Conservation (phyloP, 495 filamentous ascomycete genomes). For the Aspergillus sclerotiicarbonarius region DNA sequence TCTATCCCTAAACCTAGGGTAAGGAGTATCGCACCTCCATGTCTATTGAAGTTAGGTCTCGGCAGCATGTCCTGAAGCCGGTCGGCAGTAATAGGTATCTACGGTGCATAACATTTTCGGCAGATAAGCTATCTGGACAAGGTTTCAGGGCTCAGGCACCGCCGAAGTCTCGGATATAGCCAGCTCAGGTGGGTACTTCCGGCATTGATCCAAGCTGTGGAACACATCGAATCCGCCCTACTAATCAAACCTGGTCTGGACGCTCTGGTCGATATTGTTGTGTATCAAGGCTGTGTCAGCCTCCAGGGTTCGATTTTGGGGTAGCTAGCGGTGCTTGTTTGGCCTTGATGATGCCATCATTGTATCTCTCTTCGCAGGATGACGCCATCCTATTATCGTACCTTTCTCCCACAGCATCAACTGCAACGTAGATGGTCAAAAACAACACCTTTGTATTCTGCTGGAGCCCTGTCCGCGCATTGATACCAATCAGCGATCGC, state of each 20-base stretch:
- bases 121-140: neutral
- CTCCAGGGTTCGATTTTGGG: neutral
- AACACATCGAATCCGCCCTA: neutral
- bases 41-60: too few species aligned
- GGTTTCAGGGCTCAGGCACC: neutral
- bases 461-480: too few species aligned
- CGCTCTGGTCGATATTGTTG: neutral
- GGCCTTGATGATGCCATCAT: too few species aligned
- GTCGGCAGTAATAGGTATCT: neutral
- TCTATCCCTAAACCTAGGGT: too few species aligned
- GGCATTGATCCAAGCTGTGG: neutral
- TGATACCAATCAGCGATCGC: neutral
- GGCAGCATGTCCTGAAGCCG: neutral
- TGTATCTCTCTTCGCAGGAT: neutral
- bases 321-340: too few species aligned
- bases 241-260: neutral
- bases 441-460: neutral
- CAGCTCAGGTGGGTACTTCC: neutral
- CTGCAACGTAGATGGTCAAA: neutral
- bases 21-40: too few species aligned
- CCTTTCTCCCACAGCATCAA: neutral
- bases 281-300: neutral
- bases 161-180: neutral
- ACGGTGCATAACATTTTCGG: neutral
- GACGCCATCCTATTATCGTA: neutral